Percentiles rank a stretch among this genome's conserved stretches.
Evolutionary conservation across 192 early-diverging fungal species (phyloP).

Genomic region (Radiomyces spectabilis): DNA sequence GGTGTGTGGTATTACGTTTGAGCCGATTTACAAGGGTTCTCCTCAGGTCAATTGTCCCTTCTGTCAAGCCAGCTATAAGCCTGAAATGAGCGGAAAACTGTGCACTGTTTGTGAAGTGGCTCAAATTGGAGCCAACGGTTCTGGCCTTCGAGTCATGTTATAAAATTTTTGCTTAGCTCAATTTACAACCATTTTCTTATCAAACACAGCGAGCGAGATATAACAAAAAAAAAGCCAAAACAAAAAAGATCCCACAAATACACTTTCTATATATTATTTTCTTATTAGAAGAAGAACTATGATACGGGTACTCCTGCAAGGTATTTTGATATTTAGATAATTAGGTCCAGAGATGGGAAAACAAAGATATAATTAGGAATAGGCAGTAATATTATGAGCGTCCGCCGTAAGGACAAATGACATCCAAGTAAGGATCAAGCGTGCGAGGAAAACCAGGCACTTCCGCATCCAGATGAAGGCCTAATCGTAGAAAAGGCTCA

Average conservation of each 20-base stretch:
- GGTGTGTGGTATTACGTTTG: constrained; percentile 74
- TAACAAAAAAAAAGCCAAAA: too few relatives aligned
- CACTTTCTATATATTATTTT: too few relatives aligned
- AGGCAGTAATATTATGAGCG: too few relatives aligned
- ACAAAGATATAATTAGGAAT: too few relatives aligned
- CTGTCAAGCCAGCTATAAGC: constrained; percentile 82
- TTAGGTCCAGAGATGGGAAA: too few relatives aligned
- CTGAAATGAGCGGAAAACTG: constrained; percentile 68
- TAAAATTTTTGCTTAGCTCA: constrained; percentile 11
- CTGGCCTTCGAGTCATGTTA: constrained; percentile 56
- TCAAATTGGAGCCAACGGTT: constrained; percentile 69
- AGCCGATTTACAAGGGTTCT: constrained; percentile 87
- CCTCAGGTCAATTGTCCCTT: constrained; percentile 76
- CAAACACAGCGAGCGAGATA: too few relatives aligned
- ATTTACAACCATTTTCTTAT: too few relatives aligned
- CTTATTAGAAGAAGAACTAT: too few relatives aligned
- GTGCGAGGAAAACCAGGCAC: constrained; percentile 8
- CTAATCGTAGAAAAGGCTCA: constrained; percentile 11
- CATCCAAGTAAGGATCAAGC: neutral
- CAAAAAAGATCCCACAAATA: too few relatives aligned
- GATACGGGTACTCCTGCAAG: too few relatives aligned
- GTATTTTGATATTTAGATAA: too few relatives aligned
- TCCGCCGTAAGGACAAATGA: constrained; percentile 13
- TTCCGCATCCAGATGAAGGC: neutral
- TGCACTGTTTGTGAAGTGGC: constrained; percentile 87